Percentiles rank a stretch among this genome's conserved stretches.
Conservation (phyloP, 805 yeast species). For the Hanseniaspora meyeri region DNA sequence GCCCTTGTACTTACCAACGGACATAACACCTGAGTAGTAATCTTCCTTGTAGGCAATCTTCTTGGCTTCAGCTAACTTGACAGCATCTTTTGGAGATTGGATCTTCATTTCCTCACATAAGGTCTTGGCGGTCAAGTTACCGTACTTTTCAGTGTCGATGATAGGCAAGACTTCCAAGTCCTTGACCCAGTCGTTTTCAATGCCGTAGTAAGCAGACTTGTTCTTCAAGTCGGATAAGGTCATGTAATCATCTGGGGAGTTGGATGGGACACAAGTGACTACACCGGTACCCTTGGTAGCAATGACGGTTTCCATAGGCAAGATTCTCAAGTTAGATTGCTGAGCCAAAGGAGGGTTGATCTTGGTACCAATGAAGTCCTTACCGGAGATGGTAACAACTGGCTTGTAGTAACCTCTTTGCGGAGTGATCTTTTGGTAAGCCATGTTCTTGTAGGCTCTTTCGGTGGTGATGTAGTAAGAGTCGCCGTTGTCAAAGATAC, state of each 20-base stretch:
- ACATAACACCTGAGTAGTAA: constrained; percentile 77
- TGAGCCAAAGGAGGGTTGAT: constrained; percentile 74
- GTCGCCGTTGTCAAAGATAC: constrained; percentile 74
- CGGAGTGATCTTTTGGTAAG: constrained; percentile 86
- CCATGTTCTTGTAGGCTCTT: constrained; percentile 95
- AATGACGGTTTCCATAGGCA: constrained; percentile 95
- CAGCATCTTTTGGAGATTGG: constrained; percentile 84
- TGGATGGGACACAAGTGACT: constrained; percentile 97
- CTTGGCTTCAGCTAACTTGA: constrained; percentile 80
- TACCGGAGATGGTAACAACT: constrained; percentile 50
- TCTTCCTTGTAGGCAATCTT: constrained; percentile 95
- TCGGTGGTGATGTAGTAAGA: constrained; percentile 75
- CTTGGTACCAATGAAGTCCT: constrained; percentile 68
- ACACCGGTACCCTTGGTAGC: constrained; percentile 97
- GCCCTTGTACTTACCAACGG: constrained; percentile 72
- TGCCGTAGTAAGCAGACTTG: constrained; percentile 82
- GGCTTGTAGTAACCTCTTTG: constrained; percentile 66
- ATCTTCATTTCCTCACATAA: constrained; percentile 80
- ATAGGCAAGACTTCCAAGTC: constrained; percentile 55
- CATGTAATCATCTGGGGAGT: constrained; percentile 93
- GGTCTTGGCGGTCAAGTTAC: constrained; percentile 74
- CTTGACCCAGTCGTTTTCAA: constrained; percentile 75
- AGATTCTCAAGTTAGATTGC: constrained; percentile 57
- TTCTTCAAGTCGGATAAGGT: constrained; percentile 71
- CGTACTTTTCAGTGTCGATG: constrained; percentile 71